Evolutionary conservation across 768 basidiomycete species (phyloP).

Genomic region (Multifurca ochricompacta): DNA sequence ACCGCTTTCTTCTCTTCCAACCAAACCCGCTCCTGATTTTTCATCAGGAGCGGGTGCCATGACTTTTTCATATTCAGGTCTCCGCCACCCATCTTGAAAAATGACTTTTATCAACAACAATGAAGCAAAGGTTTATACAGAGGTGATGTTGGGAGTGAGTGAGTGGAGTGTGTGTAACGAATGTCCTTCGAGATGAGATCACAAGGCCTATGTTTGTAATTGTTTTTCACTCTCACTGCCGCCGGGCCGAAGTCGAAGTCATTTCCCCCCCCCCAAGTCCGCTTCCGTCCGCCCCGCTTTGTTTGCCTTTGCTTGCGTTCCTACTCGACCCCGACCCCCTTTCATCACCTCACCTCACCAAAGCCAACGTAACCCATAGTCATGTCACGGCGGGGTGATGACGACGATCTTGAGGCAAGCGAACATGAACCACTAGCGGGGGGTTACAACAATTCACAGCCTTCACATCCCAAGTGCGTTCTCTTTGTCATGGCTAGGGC

Average conservation of each 20-base stretch:
- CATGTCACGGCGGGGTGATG: conserved; percentile 25
- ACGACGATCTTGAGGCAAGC: conserved; percentile 28
- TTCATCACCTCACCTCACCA: not conserved
- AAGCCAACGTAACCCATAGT: not conserved
- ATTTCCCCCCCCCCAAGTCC: no score
- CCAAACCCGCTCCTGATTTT: conserved; percentile 99
- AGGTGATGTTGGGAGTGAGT: no score
- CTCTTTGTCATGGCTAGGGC: conserved; percentile 8
- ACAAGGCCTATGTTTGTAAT: conserved; percentile 4
- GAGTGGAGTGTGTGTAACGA: no score
- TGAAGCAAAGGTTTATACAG: no score
- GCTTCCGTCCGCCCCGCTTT: no score
- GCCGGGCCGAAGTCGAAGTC: no score
- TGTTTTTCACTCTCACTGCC: no score
- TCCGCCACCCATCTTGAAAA: conserved; percentile 88
- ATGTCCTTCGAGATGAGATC: no score
- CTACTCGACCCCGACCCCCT: no score
- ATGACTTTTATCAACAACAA: conserved; percentile 22
- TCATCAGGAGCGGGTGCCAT: conserved; percentile 97
- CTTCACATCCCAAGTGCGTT: conserved; percentile 23
- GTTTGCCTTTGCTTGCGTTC: no score
- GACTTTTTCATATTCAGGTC: conserved; percentile 99
- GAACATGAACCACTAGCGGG: conserved; percentile 27
- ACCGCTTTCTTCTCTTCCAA: conserved; percentile 96
- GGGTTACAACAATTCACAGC: conserved; percentile 13